A percentile compares a stretch with the other conserved stretches of the same genome.
phyloP scores from a whole-genome alignment of 192 early-diverging fungal species.

The Irineochytrium annulatum region DNA sequence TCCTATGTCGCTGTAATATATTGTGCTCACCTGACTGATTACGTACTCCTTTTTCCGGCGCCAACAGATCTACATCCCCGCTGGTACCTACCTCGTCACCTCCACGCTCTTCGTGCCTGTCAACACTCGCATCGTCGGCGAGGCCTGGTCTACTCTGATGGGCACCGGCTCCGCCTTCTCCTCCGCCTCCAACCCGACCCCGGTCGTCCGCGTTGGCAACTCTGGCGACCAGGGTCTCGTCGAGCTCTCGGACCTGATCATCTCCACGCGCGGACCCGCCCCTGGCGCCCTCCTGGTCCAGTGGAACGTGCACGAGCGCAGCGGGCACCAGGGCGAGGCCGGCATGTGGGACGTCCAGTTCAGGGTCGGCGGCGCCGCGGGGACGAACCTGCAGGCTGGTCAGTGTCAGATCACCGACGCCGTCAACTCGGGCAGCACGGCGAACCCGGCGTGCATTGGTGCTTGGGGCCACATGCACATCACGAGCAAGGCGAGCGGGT shows the following conservation, averaged over 20 bases:
- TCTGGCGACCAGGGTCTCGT: slow-evolving; percentile 31
- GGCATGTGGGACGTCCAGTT: slow-evolving; percentile 44
- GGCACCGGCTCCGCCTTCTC: slow-evolving; percentile 27
- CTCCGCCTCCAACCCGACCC: slow-evolving; percentile 7
- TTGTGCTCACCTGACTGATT: too few relatives aligned
- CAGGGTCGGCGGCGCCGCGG: slow-evolving; percentile 36
- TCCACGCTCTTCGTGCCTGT: slow-evolving; percentile 29
- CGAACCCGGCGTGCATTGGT: slow-evolving; percentile 19
- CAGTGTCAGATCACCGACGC: too few relatives aligned
- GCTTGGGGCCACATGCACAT: slow-evolving; percentile 25
- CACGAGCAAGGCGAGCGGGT: slow-evolving; percentile 29
- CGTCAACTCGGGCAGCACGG: slow-evolving; percentile 13
- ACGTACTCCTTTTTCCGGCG: too few relatives aligned
- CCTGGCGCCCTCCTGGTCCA: slow-evolving; percentile 39
- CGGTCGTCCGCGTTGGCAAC: slow-evolving; percentile 33
- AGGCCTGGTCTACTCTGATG: slow-evolving; percentile 31
- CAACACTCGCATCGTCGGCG: slow-evolving; percentile 31
- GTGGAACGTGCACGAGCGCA: slow-evolving; percentile 37
- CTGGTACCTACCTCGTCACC: slow-evolving; percentile 28
- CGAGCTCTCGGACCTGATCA: slow-evolving; percentile 27
- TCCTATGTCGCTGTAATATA: too few relatives aligned
- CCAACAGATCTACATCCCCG: too few relatives aligned
- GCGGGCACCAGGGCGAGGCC: slow-evolving; percentile 15
- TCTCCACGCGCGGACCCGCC: slow-evolving; percentile 8
- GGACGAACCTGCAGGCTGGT: slow-evolving; percentile 27